Evolutionary conservation across 2,329 filamentous ascomycete genomes (phyloP), one percentile per base, ranked within the genome.

Genomic region (Aspergillus sp.): DNA sequence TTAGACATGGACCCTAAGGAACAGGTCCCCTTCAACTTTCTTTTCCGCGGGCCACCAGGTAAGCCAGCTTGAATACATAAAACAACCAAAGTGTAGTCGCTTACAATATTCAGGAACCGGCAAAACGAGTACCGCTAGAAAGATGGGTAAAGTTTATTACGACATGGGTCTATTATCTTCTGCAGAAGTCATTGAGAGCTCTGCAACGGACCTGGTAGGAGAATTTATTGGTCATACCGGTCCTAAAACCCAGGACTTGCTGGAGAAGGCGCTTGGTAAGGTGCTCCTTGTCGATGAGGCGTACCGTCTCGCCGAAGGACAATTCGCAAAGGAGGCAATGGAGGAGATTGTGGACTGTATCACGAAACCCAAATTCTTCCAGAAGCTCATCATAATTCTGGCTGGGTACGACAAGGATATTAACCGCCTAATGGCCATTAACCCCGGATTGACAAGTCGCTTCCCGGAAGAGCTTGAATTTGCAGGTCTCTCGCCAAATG

Each of bases 91-190:
- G 4, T 8, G 5, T 6, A 11, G 34, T 17, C 18, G 18, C 44
- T 55, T 6, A 48, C 17, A 2, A 5, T 4, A 15, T 36, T n/a
- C 62, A 82, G 82, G 83, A 0, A 91, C 89, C 0, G 89, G 89
- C 0, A 92, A 92, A 66, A 91, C 89, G 0, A 87, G 86, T 0
- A 90, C 82, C 0, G 90, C 90, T 0, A 76, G 81, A n/a, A 89
- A 87, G 59, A 89, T 93, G 81, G 89, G 89, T 3, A 83, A 90
- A 60, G 78, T 93, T 0, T 93, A 85, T 66, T 92, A 90, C 65
- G 85, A 92, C 63, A 84, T 91, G 80, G 88, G 88, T 0, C 83
- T 92, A 34, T 74, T 93, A 0, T 73, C 83, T 0, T 77, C 77
- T 0, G 80, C 78, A 0, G 82, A 87, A 24, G 86, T 91, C 0